Base-by-base conservation (phyloP, 2,329 filamentous ascomycete species). In the Albifimbria verrucaria region DNA sequence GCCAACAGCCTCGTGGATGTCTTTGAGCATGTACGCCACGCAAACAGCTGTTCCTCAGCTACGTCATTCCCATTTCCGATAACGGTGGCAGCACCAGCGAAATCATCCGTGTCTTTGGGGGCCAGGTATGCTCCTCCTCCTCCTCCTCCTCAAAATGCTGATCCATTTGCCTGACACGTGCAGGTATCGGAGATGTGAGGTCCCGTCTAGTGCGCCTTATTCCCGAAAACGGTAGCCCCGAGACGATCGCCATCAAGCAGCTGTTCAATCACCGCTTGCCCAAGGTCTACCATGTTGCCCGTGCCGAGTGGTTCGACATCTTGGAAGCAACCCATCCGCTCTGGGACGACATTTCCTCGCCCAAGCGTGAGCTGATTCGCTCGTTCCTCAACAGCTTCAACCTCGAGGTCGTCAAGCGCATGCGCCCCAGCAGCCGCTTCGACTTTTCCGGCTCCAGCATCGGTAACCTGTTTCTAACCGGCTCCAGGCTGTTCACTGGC, bases 81-180 rank as follows among this genome's bases (percentile, higher is more conserved):
- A 97, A 97, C 71, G 93, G 93, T 48, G 93, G 93, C 39, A 95
- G 90, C 62, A 95, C 92, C 2, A 96, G 90, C 44, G 93, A 97
- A 74, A 77, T 97, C 63, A 96, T 97, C 59, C 83, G 94, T 32
- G 92, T 97, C 32, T 94, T 97, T 72, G 94, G 93, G 94, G 94
- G 1, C 93, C 93, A 59, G 93, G 93, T 87, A 73, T 52, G 72
- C 47, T 24, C 36, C 23, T 43, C 36, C 28, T 23, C 23, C 18
- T 32, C 18, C 41, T 48, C 25, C 7, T 17, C 39, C 41, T 15
- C 7, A 44, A 44, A n/a, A 9, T 44, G 10, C 11, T 44, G 10
- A 10, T 11, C 42, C 42, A 10, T 21, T 23, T 10, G 48, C 1
- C 28, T 41, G 41, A 52, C 56, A 48, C 39, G 32, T 21, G 23